Percentiles rank a stretch among this genome's conserved stretches.
These are phyloP conservation scores for Petrea volubilis DNA, from an alignment of 257 asterid species.

Conservation along the genomic window DNA sequence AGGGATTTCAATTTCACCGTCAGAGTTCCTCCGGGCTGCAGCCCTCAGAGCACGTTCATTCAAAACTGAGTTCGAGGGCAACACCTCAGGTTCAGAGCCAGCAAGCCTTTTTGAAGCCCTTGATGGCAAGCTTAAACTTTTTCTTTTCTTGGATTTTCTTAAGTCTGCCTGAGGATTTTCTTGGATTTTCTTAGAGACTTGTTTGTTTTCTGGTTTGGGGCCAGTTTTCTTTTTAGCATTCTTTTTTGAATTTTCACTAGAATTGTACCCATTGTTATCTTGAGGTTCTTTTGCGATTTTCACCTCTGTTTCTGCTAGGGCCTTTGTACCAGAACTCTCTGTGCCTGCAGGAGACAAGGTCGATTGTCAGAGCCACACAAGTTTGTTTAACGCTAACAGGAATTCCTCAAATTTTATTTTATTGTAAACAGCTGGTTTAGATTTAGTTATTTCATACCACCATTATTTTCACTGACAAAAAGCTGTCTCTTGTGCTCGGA, in stretches of 20 bases:
- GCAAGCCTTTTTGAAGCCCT: conserved; percentile 39
- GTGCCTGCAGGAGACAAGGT: conserved; percentile 35
- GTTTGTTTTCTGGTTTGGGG: conserved; percentile 11
- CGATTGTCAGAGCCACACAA: conserved; percentile 7
- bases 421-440: not conserved
- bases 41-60: conserved; percentile 27
- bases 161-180: not conserved
- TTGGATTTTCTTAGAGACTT: conserved; percentile 6
- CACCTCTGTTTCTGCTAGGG: conserved; percentile 20
- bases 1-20: conserved; percentile 5
- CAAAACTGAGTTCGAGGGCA: conserved; percentile 7
- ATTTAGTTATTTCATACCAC: conserved; percentile 28
- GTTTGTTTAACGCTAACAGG: not conserved
- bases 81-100: conserved; percentile 20
- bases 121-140: conserved; percentile 15
- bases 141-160: conserved; percentile 34
- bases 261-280: conserved; percentile 6
- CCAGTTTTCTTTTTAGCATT: conserved; percentile 2
- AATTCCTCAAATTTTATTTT: not conserved
- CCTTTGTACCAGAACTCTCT: conserved; percentile 24
- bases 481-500: conserved; percentile 22
- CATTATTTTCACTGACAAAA: conserved; percentile 27
- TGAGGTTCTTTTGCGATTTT: conserved; percentile 22
- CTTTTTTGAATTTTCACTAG: conserved; percentile 14
- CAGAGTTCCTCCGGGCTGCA: conserved; percentile 5